A percentile compares a stretch with the other conserved stretches of the same genome.
phyloP scores from a whole-genome alignment of 306 rosid genomes.

The Styphnolobium japonicum region DNA sequence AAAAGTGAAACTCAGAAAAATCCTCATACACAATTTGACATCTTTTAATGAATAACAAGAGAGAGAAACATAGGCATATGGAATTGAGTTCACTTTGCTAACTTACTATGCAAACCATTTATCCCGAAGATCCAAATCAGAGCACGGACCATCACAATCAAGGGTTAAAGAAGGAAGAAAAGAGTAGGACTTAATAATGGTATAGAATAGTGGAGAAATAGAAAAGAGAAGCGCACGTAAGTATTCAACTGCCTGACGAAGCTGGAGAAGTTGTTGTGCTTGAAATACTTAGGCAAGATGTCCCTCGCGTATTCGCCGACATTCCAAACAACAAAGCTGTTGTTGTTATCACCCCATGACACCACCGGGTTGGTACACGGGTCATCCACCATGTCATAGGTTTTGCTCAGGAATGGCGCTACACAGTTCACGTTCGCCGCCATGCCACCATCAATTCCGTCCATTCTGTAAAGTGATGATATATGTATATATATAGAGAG shows the following conservation, averaged over 20 bases:
- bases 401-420: conserved; percentile 76
- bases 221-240: conserved; percentile 38
- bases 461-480: neutral
- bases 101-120: neutral
- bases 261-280: conserved; percentile 86
- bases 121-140: too few relatives aligned
- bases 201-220: too few relatives aligned
- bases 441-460: conserved; percentile 20
- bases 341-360: conserved; percentile 58
- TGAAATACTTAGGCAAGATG: conserved; percentile 70
- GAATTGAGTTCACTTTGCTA: neutral
- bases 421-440: conserved; percentile 19
- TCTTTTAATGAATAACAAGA: too few relatives aligned
- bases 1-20: neutral
- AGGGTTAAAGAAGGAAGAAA: too few relatives aligned
- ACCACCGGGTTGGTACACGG: conserved; percentile 55
- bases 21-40: neutral
- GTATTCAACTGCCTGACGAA: conserved; percentile 79
- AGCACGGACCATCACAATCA: too few relatives aligned
- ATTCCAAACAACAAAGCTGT: conserved; percentile 68
- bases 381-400: conserved; percentile 78
- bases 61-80: too few relatives aligned
- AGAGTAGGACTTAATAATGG: too few relatives aligned
- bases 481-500: too few relatives aligned
- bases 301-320: conserved; percentile 52